A percentile compares a stretch with the other conserved stretches of the same genome.
Conservation (phyloP, 176 grass and related monocot species). For the Oryza officinalis region DNA sequence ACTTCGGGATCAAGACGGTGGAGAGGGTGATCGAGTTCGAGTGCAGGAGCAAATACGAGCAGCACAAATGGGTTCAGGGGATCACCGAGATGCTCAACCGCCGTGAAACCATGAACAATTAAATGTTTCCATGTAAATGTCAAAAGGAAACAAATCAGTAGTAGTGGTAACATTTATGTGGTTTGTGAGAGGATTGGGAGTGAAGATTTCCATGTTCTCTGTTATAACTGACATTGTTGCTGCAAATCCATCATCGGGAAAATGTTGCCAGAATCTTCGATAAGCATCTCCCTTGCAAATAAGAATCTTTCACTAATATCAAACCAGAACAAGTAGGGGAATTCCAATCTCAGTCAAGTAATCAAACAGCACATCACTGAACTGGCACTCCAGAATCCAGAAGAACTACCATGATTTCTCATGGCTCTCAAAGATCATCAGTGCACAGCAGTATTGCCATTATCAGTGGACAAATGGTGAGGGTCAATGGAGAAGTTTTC, state of each 20-base stretch:
- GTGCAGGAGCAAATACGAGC: slow-evolving; percentile 67
- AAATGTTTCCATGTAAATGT: slow-evolving; percentile 24
- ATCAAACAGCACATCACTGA: not conserved
- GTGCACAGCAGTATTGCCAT: too few relatives aligned
- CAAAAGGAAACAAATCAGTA: not conserved
- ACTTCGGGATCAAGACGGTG: slow-evolving; percentile 77
- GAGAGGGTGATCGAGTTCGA: slow-evolving; percentile 89
- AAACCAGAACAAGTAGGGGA: not conserved
- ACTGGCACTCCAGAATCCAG: too few relatives aligned
- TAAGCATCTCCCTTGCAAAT: not conserved
- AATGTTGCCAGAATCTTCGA: not conserved
- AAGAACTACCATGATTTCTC: too few relatives aligned
- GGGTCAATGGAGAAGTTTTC: too few relatives aligned
- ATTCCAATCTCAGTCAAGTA: not conserved
- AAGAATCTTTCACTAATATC: not conserved
- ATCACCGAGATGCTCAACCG: slow-evolving; percentile 70
- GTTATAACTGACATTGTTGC: not conserved
- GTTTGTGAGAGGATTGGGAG: not conserved
- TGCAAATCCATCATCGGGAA: not conserved
- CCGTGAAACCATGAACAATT: slow-evolving; percentile 48
- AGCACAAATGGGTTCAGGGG: slow-evolving; percentile 73
- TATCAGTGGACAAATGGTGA: too few relatives aligned
- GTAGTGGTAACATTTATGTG: not conserved
- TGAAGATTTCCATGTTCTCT: not conserved
- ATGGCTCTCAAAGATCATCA: too few relatives aligned